A percentile compares a stretch with the other conserved stretches of the same genome.
Conservation (phyloP, 371 early-diverging fungal species). For the Rhizopus microsporus region DNA sequence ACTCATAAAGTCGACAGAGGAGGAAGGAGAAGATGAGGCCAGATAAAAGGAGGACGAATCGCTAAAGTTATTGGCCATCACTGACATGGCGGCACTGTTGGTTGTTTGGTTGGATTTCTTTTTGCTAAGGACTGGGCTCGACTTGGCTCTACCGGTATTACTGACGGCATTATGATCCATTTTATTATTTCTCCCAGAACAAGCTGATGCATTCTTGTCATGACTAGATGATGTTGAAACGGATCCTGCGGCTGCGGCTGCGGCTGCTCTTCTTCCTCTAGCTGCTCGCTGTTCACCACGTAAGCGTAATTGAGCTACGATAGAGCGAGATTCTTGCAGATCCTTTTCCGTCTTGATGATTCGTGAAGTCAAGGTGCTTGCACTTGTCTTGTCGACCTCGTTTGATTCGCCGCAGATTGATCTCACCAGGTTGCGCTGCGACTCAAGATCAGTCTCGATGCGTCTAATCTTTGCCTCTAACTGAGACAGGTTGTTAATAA, state of each 20-base stretch:
- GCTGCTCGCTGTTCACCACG: constrained; percentile 47
- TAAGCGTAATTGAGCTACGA: constrained; percentile 44
- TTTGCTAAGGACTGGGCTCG: background rate
- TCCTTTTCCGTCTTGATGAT: constrained; percentile 46
- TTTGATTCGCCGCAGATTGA: constrained; percentile 16
- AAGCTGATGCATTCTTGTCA: constrained; percentile 16
- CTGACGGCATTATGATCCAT: background rate
- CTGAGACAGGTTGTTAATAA: constrained; percentile 47
- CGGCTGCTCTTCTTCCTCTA: constrained; percentile 33
- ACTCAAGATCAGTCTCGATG: constrained; percentile 43
- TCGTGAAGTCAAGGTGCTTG: constrained; percentile 7
- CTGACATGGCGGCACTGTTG: no score
- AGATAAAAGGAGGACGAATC: background rate
- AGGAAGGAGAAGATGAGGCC: background rate
- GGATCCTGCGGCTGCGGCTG: constrained; percentile 14
- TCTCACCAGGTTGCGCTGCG: constrained; percentile 34
- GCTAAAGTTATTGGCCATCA: no score
- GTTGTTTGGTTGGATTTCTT: background rate
- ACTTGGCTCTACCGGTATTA: background rate
- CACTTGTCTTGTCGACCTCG: background rate
- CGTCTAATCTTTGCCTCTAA: constrained; percentile 41
- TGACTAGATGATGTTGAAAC: constrained; percentile 13
- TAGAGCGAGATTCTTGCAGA: constrained; percentile 48
- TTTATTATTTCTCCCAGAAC: constrained; percentile 14
- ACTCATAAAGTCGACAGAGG: background rate